phyloP scores from a whole-genome alignment of 306 rosid species.

The Cucumis melo region DNA sequence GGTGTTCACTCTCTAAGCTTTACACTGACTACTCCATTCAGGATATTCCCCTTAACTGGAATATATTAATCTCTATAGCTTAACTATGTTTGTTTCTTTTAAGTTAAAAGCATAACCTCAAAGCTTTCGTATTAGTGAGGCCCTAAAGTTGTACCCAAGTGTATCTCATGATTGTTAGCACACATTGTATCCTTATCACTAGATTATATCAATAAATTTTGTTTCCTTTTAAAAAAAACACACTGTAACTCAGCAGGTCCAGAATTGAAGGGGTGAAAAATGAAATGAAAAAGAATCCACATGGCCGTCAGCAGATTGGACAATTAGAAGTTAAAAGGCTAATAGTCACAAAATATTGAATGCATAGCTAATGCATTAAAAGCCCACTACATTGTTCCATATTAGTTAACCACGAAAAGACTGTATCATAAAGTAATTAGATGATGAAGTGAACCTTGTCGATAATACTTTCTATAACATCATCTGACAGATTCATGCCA shows the following conservation, averaged over 20 bases:
- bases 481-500: constrained; percentile 69
- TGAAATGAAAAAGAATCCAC: background rate
- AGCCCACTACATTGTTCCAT: background rate
- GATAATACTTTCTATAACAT: constrained; percentile 49
- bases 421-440: background rate
- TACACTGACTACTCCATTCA: too few species aligned
- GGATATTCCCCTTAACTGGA: too few species aligned
- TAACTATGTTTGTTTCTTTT: too few species aligned
- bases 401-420: background rate
- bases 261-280: background rate
- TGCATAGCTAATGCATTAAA: background rate
- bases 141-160: too few species aligned
- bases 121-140: too few species aligned
- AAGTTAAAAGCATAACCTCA: too few species aligned
- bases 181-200: too few species aligned
- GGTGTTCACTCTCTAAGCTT: too few species aligned
- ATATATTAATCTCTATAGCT: too few species aligned
- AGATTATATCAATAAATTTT: too few species aligned
- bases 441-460: constrained; percentile 44
- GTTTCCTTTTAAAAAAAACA: too few species aligned
- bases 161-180: too few species aligned
- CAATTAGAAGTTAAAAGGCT: background rate
- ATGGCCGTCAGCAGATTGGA: background rate
- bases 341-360: background rate
- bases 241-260: background rate